Percentiles rank a stretch among this genome's conserved stretches.
Evolutionary conservation across 257 asterid species (phyloP).

Genomic region (Haberlea rhodopensis): DNA sequence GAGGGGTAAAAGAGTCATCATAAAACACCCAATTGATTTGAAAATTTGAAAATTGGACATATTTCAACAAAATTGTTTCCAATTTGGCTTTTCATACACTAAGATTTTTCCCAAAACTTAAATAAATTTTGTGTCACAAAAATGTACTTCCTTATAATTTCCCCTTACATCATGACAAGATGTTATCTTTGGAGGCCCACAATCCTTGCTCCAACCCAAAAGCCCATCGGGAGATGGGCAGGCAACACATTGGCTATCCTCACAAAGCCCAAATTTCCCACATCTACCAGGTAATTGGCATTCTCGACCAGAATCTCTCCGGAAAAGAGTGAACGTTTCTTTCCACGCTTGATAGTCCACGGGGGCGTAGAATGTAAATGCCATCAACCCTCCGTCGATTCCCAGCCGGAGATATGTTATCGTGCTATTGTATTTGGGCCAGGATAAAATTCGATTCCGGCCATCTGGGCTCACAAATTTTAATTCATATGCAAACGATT

Average conservation of each 20-base stretch:
- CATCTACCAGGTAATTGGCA: constrained; percentile 39
- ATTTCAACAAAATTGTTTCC: no score
- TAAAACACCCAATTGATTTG: no score
- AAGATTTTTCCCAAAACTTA: no score
- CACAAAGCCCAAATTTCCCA: constrained; percentile 40
- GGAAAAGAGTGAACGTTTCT: constrained; percentile 29
- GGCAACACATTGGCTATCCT: constrained; percentile 44
- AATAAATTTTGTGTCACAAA: no score
- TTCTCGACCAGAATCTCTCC: constrained; percentile 23
- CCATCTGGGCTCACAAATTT: neutral
- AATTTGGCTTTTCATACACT: no score
- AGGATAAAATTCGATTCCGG: constrained; percentile 17
- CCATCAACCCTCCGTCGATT: constrained; percentile 39
- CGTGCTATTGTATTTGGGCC: constrained; percentile 37
- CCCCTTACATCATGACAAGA: constrained; percentile 26
- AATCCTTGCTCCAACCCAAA: constrained; percentile 37
- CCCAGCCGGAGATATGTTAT: constrained; percentile 46
- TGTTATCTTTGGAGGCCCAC: constrained; percentile 23
- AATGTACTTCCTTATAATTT: no score
- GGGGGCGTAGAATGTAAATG: constrained; percentile 29
- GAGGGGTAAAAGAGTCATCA: no score
- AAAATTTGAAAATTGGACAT: no score
- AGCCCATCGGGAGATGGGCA: constrained; percentile 43
- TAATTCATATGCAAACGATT: constrained; percentile 14
- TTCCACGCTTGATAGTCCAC: constrained; percentile 29